These are phyloP conservation scores for Tanacetum coccineum DNA, from an alignment of 129 eudicot genomes.

Conservation along the genomic window DNA sequence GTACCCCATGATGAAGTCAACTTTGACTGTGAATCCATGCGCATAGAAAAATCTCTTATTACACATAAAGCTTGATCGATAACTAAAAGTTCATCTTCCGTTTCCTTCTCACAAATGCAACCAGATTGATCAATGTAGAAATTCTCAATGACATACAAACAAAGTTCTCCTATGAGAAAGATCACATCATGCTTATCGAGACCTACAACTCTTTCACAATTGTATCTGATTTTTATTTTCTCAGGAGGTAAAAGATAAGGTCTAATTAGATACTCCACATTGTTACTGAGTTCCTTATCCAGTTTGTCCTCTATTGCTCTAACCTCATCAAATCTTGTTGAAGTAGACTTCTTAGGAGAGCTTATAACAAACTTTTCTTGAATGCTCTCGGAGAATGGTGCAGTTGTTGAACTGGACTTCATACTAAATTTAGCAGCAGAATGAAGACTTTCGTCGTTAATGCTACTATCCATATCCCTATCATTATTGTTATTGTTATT, in stretches of 20 bases:
- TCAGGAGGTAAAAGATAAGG: constrained; percentile 83
- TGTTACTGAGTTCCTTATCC: constrained; percentile 80
- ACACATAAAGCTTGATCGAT: constrained; percentile 96
- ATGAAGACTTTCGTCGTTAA: constrained; percentile 79
- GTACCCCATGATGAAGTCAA: constrained; percentile 83
- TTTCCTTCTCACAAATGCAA: constrained; percentile 91
- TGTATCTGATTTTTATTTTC: constrained; percentile 74
- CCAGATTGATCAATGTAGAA: constrained; percentile 89
- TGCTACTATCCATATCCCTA: constrained; percentile 59
- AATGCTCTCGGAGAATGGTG: constrained; percentile 58
- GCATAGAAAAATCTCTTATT: constrained; percentile 64
- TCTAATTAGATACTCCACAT: constrained; percentile 85
- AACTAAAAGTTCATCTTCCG: constrained; percentile 33
- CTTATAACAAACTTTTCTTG: constrained; percentile 61
- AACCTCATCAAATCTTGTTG: constrained; percentile 60
- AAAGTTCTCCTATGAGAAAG: constrained; percentile 88
- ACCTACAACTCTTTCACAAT: constrained; percentile 92
- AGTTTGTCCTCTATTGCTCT: constrained; percentile 54
- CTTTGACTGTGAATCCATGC: constrained; percentile 71
- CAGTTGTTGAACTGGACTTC: constrained; percentile 61
- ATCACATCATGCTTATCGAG: constrained; percentile 97
- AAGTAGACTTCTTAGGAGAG: constrained; percentile 68
- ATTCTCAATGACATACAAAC: constrained; percentile 85
- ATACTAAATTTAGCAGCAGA: constrained; percentile 78
- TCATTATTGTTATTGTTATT: constrained; percentile 64